Evolutionary conservation across 2,329 filamentous ascomycete species (phyloP).

Genomic region (Penicillium nordicum): DNA sequence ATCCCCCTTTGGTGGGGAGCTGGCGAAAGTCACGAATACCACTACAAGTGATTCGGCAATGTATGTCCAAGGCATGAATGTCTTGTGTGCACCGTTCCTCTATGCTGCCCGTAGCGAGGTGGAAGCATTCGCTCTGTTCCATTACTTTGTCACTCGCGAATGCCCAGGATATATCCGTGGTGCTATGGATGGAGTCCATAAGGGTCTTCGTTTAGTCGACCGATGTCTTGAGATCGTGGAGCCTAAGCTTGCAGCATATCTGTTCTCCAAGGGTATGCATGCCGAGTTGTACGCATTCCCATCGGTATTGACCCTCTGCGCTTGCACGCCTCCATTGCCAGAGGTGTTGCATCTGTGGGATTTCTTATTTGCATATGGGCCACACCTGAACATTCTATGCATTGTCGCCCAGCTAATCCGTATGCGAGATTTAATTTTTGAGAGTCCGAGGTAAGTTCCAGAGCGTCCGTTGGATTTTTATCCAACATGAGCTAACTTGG

Average conservation of each 20-base stretch:
- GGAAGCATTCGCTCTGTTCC: conserved; percentile 89
- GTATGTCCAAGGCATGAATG: conserved; percentile 99
- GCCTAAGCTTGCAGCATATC: conserved; percentile 76
- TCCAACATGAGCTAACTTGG: conserved; percentile 10
- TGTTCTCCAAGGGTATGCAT: conserved; percentile 80
- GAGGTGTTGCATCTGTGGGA: conserved; percentile 95
- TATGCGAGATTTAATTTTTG: conserved; percentile 78
- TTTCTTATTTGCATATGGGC: conserved; percentile 92
- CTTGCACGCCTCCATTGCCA: conserved; percentile 89
- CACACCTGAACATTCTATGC: conserved; percentile 91
- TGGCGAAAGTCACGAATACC: conserved; percentile 11
- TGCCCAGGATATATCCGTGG: conserved; percentile 92
- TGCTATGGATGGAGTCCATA: conserved; percentile 96
- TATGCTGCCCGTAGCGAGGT: conserved; percentile 93
- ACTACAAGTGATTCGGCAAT: conserved; percentile 67
- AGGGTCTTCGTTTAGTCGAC: conserved; percentile 85
- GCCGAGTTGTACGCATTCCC: conserved; percentile 97
- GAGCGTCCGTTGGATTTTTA: neutral
- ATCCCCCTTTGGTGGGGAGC: conserved; percentile 48
- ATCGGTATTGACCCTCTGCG: conserved; percentile 88
- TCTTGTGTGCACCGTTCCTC: conserved; percentile 89
- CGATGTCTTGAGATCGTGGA: conserved; percentile 89
- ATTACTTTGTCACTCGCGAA: conserved; percentile 80
- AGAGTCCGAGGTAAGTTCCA: conserved; percentile 68
- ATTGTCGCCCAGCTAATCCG: conserved; percentile 93